Evolutionary conservation across 495 filamentous ascomycete species (phyloP).

Genomic region (Aspergillus carlsbadensis): DNA sequence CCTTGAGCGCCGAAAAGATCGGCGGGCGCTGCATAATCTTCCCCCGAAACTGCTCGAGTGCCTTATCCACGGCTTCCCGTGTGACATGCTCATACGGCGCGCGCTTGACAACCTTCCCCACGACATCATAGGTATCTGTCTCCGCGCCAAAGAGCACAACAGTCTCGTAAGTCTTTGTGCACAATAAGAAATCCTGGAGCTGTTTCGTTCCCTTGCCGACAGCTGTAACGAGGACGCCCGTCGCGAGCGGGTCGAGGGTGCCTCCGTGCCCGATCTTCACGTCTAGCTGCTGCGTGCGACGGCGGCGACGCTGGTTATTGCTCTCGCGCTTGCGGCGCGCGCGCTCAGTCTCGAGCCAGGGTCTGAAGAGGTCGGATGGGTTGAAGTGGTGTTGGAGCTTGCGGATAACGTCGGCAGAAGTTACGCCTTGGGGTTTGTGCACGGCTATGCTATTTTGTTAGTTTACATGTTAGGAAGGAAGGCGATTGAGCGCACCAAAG

Average conservation of each 20-base stretch:
- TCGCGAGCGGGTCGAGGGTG: conserved; percentile 91
- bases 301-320: conserved; percentile 52
- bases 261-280: conserved; percentile 97
- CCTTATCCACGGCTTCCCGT: conserved; percentile 71
- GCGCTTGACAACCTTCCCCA: conserved; percentile 76
- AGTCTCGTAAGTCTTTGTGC: conserved; percentile 91
- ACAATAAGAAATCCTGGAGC: conserved; percentile 72
- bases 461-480: background rate
- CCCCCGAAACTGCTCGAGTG: conserved; percentile 73
- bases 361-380: conserved; percentile 71
- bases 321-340: conserved; percentile 49
- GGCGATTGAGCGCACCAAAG: conserved; percentile 52
- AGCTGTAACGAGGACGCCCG: conserved; percentile 85
- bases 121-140: conserved; percentile 87
- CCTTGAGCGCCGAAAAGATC: conserved; percentile 85
- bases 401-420: conserved; percentile 85
- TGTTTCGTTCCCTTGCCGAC: conserved; percentile 86
- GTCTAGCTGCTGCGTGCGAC: conserved; percentile 54
- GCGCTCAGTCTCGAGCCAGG: conserved; percentile 65
- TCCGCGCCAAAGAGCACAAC: conserved; percentile 86
- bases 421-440: conserved; percentile 84
- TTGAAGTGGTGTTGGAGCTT: conserved; percentile 79
- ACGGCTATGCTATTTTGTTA: conserved; percentile 57
- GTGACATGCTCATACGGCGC: conserved; percentile 77
- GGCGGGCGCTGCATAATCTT: conserved; percentile 90